These are phyloP conservation scores for Plasmodium sp. DNA, from an alignment of 169 alveolate species.

Conservation along the genomic window DNA sequence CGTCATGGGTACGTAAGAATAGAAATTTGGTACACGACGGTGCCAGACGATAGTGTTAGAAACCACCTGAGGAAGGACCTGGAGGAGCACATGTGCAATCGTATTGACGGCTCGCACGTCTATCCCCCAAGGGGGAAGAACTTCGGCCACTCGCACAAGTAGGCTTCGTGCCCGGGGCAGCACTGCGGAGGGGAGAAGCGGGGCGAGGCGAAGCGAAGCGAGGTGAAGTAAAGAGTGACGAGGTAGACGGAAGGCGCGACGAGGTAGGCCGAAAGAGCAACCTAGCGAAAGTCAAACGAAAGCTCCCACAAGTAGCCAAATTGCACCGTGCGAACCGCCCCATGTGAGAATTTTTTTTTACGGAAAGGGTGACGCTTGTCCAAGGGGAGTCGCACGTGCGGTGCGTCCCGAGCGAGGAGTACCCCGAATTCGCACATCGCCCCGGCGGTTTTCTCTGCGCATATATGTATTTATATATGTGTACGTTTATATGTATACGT, in stretches of 20 bases:
- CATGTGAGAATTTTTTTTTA: neutral
- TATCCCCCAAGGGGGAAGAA: slow-evolving; percentile 76
- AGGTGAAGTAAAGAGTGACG: neutral
- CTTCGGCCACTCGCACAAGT: slow-evolving; percentile 68
- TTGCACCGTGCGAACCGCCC: neutral
- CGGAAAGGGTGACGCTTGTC: neutral
- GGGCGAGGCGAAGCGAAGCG: neutral
- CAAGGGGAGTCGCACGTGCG: neutral
- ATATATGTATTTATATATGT: neutral
- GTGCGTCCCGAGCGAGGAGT: neutral
- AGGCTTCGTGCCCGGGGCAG: neutral
- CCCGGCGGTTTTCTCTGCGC: neutral
- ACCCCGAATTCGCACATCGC: neutral
- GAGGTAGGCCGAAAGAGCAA: neutral
- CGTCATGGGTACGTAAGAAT: slow-evolving; percentile 79
- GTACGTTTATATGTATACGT: no score
- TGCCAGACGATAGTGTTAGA: slow-evolving; percentile 75
- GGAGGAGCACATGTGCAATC: slow-evolving; percentile 78
- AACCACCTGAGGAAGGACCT: slow-evolving; percentile 72
- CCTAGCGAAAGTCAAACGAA: neutral
- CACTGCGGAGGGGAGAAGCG: neutral
- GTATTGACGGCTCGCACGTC: slow-evolving; percentile 77
- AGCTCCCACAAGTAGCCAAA: neutral
- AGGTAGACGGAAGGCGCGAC: neutral
- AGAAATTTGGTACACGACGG: slow-evolving; percentile 78